Evolutionary conservation across 371 early-diverging fungal species (phyloP).

Genomic region (Syncephalastrum racemosum): DNA sequence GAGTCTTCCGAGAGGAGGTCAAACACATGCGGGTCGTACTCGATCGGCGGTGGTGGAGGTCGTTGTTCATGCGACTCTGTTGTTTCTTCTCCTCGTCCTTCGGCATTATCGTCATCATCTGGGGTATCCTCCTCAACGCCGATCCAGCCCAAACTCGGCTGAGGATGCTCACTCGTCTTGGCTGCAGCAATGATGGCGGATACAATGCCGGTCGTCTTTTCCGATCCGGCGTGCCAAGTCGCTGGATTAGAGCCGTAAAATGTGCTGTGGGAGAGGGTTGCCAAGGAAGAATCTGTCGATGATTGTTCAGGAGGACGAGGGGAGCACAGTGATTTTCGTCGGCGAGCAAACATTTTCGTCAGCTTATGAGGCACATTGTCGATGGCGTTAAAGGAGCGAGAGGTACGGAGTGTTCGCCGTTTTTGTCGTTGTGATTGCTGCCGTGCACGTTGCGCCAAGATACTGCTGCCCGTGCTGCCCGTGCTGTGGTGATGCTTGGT

Average conservation of each 20-base stretch:
- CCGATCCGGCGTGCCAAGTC: constrained; percentile 4
- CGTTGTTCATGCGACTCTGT: background rate
- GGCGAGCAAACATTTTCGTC: constrained; percentile 29
- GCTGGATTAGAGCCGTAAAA: background rate
- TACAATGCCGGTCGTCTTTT: constrained; percentile 22
- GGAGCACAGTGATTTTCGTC: constrained; percentile 21
- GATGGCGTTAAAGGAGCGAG: constrained; percentile 16
- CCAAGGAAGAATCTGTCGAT: background rate
- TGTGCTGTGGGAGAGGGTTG: background rate
- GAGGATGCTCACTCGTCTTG: constrained; percentile 10
- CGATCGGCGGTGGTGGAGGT: constrained; percentile 37
- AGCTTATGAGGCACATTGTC: constrained; percentile 25
- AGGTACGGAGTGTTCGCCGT: constrained; percentile 20
- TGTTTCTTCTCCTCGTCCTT: background rate
- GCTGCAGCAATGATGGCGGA: constrained; percentile 34
- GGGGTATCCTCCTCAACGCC: constrained; percentile 25
- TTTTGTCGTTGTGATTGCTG: constrained; percentile 14
- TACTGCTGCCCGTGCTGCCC: too few relatives aligned
- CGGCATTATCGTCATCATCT: constrained; percentile 4
- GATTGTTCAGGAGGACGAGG: constrained; percentile 7
- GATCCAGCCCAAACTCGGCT: constrained; percentile 22
- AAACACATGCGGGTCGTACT: constrained; percentile 48
- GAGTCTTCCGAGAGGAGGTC: constrained; percentile 29
- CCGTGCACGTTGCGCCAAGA: background rate
- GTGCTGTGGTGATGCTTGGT: too few relatives aligned